A percentile compares a stretch with the other conserved stretches of the same genome.
Evolutionary conservation across 2,329 filamentous ascomycete genomes (phyloP).

Genomic region (Trichophyton rubrum): DNA sequence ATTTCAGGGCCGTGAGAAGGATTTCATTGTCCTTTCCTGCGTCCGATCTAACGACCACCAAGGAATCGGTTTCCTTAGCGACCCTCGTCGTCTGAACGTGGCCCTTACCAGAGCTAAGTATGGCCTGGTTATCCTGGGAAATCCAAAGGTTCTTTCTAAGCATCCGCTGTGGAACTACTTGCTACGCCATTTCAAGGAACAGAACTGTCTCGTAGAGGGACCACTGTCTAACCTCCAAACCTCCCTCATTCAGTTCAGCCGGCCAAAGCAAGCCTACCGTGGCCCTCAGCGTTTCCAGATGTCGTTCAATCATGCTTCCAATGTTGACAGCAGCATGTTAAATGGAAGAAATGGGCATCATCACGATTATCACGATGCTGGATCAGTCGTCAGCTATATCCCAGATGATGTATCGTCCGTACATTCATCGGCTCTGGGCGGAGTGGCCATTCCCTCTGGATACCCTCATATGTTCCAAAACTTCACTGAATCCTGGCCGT

Average conservation of each 20-base stretch:
- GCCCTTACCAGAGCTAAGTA: conserved; percentile 95
- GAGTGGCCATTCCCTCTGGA: conserved; percentile 65
- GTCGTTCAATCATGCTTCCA: conserved; percentile 56
- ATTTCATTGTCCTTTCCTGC: conserved; percentile 95
- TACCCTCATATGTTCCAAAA: conserved; percentile 94
- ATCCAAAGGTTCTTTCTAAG: conserved; percentile 94
- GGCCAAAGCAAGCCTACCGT: conserved; percentile 84
- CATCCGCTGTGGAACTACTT: conserved; percentile 97
- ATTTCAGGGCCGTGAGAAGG: conserved; percentile 97
- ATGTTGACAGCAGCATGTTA: conserved; percentile 43
- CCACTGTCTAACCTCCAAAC: conserved; percentile 92
- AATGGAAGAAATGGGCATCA: conserved; percentile 38
- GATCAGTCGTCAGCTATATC: conserved; percentile 88
- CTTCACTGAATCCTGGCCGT: conserved; percentile 84
- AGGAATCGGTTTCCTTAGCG: conserved; percentile 95
- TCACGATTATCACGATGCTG: conserved; percentile 55
- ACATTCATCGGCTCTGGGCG: conserved; percentile 80
- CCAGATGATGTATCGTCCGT: conserved; percentile 95
- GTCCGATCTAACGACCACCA: conserved; percentile 98
- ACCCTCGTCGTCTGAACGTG: conserved; percentile 92
- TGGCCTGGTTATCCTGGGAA: conserved; percentile 89
- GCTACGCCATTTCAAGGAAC: conserved; percentile 90
- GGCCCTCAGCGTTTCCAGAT: conserved; percentile 77
- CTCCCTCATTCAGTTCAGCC: conserved; percentile 85
- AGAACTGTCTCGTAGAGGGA: conserved; percentile 89